Percentiles rank a stretch among this genome's conserved stretches.
phyloP scores from a whole-genome alignment of 2,329 filamentous ascomycete genomes.

The Exophiala viscosa region DNA sequence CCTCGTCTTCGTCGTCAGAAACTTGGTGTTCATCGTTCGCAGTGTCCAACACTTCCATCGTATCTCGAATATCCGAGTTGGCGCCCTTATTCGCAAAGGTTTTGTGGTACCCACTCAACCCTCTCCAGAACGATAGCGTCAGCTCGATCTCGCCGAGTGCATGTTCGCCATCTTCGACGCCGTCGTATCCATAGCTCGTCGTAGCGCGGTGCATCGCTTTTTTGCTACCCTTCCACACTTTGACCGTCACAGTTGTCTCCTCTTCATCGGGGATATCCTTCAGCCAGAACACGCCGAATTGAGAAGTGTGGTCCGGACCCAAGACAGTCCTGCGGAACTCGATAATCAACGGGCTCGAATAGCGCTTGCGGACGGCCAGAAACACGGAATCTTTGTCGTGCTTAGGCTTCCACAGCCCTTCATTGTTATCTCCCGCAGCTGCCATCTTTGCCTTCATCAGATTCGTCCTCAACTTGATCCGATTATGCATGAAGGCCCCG shows the following conservation, averaged over 20 bases:
- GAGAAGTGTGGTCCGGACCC: slow-evolving; percentile 30
- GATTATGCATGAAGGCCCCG: slow-evolving; percentile 47
- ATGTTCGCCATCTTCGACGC: slow-evolving; percentile 52
- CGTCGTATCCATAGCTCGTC: slow-evolving; percentile 40
- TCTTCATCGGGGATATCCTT: slow-evolving; percentile 67
- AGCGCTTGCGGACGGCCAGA: slow-evolving; percentile 32
- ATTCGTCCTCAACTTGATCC: slow-evolving; percentile 59
- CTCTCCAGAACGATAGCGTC: slow-evolving; percentile 58
- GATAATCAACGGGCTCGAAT: slow-evolving; percentile 30
- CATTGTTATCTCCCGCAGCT: slow-evolving; percentile 61
- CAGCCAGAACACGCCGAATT: slow-evolving; percentile 31
- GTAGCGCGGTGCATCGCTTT: slow-evolving; percentile 39
- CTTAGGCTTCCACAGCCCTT: slow-evolving; percentile 40
- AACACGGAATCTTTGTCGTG: slow-evolving; percentile 27
- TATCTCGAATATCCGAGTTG: slow-evolving; percentile 53
- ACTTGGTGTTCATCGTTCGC: slow-evolving; percentile 59
- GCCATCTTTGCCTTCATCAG: slow-evolving; percentile 63
- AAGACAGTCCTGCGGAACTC: slow-evolving; percentile 31
- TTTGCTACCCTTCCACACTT: slow-evolving; percentile 63
- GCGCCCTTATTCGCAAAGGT: slow-evolving; percentile 49
- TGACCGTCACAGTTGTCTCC: slow-evolving; percentile 54
- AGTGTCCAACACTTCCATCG: slow-evolving; percentile 63
- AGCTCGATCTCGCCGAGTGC: slow-evolving; percentile 58
- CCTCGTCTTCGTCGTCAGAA: slow-evolving; percentile 19
- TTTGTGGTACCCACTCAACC: slow-evolving; percentile 58